These are phyloP conservation scores for Xerocomellus chrysenteron DNA, from an alignment of 768 basidiomycete genomes.

Conservation along the genomic window DNA sequence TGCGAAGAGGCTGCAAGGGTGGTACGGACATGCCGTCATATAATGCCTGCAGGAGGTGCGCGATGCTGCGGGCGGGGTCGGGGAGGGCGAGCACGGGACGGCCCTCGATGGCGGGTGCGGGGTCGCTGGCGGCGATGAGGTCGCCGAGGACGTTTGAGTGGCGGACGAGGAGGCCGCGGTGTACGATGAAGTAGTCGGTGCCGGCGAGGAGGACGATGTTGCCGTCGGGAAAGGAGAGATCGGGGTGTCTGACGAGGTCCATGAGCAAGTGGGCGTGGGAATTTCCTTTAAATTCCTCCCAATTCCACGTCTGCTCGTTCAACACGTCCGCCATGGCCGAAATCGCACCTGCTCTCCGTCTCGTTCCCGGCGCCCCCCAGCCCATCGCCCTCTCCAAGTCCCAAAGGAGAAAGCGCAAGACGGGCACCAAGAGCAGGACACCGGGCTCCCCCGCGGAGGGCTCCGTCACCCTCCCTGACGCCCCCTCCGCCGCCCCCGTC, in stretches of 20 bases:
- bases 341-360: conserved; percentile 39
- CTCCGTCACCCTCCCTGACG: conserved; percentile 42
- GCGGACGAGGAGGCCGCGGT: conserved; percentile 60
- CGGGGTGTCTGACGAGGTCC: conserved; percentile 43
- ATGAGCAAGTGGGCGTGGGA: conserved; percentile 21
- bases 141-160: conserved; percentile 56
- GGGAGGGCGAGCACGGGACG: conserved; percentile 53
- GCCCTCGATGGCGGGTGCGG: conserved; percentile 44
- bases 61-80: conserved; percentile 57
- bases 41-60: conserved; percentile 57
- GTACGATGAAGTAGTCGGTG: conserved; percentile 64
- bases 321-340: conserved; percentile 34
- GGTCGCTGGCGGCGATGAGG: conserved; percentile 36
- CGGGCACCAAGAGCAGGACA: conserved; percentile 45
- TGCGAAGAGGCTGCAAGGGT: background rate
- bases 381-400: conserved; percentile 58
- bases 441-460: conserved; percentile 46
- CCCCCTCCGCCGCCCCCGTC: conserved; percentile 42
- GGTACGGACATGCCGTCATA: conserved; percentile 68
- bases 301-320: conserved; percentile 5
- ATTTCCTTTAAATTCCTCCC: conserved; percentile 16
- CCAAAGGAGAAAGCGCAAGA: conserved; percentile 68
- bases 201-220: conserved; percentile 64
- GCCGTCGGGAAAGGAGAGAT: conserved; percentile 66
- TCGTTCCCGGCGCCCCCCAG: conserved; percentile 78